Conservation (phyloP, 2,329 filamentous ascomycete genomes). For the Bipolaris oryzae region DNA sequence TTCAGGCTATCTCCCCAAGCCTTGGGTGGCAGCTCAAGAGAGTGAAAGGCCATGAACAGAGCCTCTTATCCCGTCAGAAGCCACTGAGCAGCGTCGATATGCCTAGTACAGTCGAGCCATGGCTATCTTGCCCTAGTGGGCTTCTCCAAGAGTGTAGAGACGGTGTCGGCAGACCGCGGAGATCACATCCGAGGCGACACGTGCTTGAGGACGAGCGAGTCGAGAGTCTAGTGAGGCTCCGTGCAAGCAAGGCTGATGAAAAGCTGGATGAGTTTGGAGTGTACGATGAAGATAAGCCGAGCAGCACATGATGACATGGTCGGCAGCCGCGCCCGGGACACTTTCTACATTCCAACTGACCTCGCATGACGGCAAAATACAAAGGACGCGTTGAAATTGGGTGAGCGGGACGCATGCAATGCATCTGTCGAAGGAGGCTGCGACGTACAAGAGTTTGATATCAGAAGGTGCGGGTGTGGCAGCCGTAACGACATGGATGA, state of each 20-base stretch:
- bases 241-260: neutral
- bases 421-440: conserved; percentile 2
- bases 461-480: conserved; percentile 16
- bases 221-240: neutral
- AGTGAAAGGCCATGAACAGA: conserved; percentile 4
- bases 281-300: neutral
- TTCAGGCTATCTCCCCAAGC: neutral
- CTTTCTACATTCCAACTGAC: neutral
- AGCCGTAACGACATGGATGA: conserved; percentile 25
- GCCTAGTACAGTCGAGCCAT: neutral
- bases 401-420: neutral
- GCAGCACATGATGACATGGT: neutral
- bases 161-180: neutral
- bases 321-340: conserved; percentile 4
- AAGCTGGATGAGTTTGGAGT: neutral
- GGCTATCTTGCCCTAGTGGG: neutral
- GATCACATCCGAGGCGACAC: neutral
- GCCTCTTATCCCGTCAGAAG: neutral
- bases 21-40: conserved; percentile 1
- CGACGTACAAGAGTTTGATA: conserved; percentile 8
- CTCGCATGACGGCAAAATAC: neutral
- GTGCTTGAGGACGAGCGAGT: neutral
- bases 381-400: neutral
- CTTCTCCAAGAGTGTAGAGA: neutral
- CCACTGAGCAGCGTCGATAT: neutral